Conservation (phyloP, 768 basidiomycete species). For the Pleurotus pulmonarius region DNA sequence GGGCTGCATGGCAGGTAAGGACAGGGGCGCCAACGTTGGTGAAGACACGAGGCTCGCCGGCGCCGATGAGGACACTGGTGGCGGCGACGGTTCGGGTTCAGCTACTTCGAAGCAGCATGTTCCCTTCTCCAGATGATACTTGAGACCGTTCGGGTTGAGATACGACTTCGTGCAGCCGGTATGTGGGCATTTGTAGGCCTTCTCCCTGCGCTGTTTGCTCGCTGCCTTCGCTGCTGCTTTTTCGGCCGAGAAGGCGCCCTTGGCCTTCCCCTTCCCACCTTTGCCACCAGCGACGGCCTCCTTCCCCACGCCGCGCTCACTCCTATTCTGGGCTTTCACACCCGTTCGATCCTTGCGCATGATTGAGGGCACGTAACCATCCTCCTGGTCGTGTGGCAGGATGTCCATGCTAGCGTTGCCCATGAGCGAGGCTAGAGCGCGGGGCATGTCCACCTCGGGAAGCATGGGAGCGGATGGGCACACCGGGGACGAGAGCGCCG, state of each 20-base stretch:
- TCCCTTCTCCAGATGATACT: constrained; percentile 66
- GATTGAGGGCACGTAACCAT: constrained; percentile 3
- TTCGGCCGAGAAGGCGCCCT: background rate
- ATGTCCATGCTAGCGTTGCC: background rate
- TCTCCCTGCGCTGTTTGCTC: constrained; percentile 29
- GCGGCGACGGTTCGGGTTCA: background rate
- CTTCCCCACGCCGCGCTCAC: background rate
- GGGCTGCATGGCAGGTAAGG: background rate
- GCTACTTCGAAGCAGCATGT: constrained; percentile 45
- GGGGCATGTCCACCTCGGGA: constrained; percentile 1
- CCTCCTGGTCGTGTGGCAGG: background rate
- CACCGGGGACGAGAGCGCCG: constrained; percentile 1
- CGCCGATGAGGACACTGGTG: background rate
- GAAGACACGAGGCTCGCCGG: constrained; percentile 1
- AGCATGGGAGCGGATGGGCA: constrained; percentile 2
- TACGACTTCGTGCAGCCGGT: constrained; percentile 59
- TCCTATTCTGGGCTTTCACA: background rate
- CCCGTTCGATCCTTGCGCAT: constrained; percentile 2
- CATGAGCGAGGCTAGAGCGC: background rate
- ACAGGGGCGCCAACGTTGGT: background rate
- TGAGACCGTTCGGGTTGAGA: constrained; percentile 63
- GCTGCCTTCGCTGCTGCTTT: background rate
- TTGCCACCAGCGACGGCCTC: background rate
- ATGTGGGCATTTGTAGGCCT: constrained; percentile 45
- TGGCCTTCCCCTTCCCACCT: background rate